Base-by-base conservation (phyloP, 2,329 filamentous ascomycete species). In the Fusarium redolens region DNA sequence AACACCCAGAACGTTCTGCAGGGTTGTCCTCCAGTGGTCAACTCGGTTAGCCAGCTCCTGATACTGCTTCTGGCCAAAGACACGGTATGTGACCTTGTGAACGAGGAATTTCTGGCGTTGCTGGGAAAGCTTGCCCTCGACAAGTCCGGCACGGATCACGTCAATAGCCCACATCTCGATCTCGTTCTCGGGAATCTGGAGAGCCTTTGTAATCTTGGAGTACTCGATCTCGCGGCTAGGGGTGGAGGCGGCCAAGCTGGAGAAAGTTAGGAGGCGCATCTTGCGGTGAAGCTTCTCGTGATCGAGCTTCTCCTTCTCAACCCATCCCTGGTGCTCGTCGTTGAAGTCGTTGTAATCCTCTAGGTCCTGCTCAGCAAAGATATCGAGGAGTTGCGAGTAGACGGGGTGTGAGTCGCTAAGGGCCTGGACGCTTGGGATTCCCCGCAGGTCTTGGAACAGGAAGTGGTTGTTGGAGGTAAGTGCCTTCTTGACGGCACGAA, bases 161-260 rank as follows among this genome's bases (percentile, higher is more conserved):
- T 99, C 96, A 79, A 99, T 99, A 75, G 97, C 94, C 96, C 96
- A 99, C 89, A 96, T 93, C 88, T 99, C 96, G 45, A 98, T 94
- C 72, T 98, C 94, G 73, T 93, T 91, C 51, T 85, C 81, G 50
- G 94, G 91, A 62, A 99, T 91, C 83, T 96, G 92, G 51, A 99
- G 90, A 10, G 94, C 92, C 80, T 92, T 92, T 74, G 93, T 90
- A 80, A 99, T 98, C 79, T 90, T 90, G 75, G 88, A 87, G 85
- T 99, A 99, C 69, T 96, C 92, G 59, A 99, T 92, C 79, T 96
- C 94, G 79, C 96, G 93, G 78, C 91, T 93, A 69, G 93, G 92
- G 28, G 92, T 92, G 75, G 92, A 91, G 41, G 96, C 94, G 25
- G 96, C 95, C 74, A 98, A 88, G 75, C 93, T 96, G 75, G 96